Base-by-base conservation (phyloP, 2,329 filamentous ascomycete genomes). In the Penicillium frequentans region DNA sequence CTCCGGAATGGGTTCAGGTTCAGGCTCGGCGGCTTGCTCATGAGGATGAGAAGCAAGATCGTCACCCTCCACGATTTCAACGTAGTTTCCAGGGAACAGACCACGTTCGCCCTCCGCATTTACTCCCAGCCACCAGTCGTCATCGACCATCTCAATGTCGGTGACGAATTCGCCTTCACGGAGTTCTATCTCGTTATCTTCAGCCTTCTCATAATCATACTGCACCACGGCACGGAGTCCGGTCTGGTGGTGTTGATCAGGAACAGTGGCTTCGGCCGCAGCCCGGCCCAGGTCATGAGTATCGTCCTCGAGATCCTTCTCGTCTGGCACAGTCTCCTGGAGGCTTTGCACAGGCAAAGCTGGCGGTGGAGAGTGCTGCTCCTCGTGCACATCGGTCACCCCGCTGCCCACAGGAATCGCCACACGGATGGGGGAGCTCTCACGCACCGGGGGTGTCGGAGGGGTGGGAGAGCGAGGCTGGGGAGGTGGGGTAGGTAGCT, bases 111-210 rank as follows among this genome's bases (percentile, higher is more conserved):
- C 95, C 60, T 81, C 82, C 23, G 83, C 79, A 78, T 98, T 99
- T 64, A 89, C 90, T 44, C 96, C 95, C 84, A 96, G 90, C 95
- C 95, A 99, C 95, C 95, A 99, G 72, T 99, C 93, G 51, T 96
- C 90, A 67, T 98, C 95, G 2, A 99, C 91, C 90, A 96, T 96
- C 61, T 98, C 91, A 68, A 99, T 96, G 71, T 96, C 89, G 24
- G 85, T 92, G 37, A 99, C 89, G 62, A 88, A 85, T 68, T 97
- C 90, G 61, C 93, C 93, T 76, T 99, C 95, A 26, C 85, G 82
- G 19, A 99, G 83, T 64, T 96, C 92, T 56, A 99, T 85, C 77
- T 99, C 95, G 69, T 99, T 99, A 64, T 96, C 93, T 75, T 99
- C 95, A 1, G 92, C 92, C 78, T 96, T 97, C 69, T 97, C 93